Base-by-base conservation (phyloP, 2,329 filamentous ascomycete genomes). In the Cercospora janseana region DNA sequence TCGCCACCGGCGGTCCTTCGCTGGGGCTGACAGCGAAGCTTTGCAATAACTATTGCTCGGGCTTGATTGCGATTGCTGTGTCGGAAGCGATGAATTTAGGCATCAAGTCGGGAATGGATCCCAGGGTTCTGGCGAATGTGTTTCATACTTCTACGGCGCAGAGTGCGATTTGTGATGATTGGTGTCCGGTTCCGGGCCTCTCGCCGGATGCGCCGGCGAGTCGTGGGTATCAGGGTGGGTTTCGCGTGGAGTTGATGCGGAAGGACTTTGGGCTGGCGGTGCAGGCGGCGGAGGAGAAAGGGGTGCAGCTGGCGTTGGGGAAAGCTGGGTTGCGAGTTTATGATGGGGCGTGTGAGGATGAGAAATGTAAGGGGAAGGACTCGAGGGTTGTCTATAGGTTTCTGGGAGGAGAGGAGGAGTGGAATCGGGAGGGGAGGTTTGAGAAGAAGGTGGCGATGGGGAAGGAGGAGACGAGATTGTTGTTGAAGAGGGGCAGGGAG, bases 41-140 rank as follows among this genome's bases (percentile, higher is more conserved):
- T 4, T 79, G 74, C 47, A 83, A 83, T 60, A 83, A 83, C 58
- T 83, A 83, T 62, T 72, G 77, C 41, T 80, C 75, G 0, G 79
- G 78, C 1, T 67, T 81, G 16, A 82, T 83, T 50, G 75, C 79
- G 4, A 79, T 83, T 46, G 79, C 79, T 0, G 74, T 71, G 34
- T 72, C 77, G 0, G 80, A 83, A 62, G 78, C 79, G 1, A 76
- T 83, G 70, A 76, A 81, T 51, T 79, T 83, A 63, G 79, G 79
- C 0, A 83, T 83, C 69, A 67, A 72, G 1, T 73, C 76, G 4
- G 79, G 80, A 0, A 68, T 83, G 47, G 77, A 82, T 52, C 77
- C 79, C 0, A 64, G 74, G 4, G 72, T 78, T 2, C 67, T 83
- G 18, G 71, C 75, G 1, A 74, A 73, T 38, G 74, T 81, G 4